phyloP scores from a whole-genome alignment of 2,329 filamentous ascomycete genomes.

The Stagonosporopsis cucurbitacearum region DNA sequence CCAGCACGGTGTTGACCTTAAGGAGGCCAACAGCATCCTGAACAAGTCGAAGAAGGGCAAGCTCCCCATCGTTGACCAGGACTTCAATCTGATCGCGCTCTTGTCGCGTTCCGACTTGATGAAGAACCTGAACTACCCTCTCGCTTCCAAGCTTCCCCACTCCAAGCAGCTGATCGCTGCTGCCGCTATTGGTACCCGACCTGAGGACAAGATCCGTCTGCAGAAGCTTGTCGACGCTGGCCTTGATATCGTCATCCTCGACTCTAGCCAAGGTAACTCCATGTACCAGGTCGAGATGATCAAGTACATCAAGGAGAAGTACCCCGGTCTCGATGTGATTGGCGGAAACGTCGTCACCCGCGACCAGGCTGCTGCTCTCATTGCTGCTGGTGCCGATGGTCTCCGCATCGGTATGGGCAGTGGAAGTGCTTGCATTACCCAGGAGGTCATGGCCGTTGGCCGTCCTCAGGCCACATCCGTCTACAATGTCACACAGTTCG shows the following conservation, averaged over 20 bases:
- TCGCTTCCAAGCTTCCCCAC: conserved; percentile 93
- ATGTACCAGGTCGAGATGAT: conserved; percentile 99
- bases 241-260: conserved; percentile 91
- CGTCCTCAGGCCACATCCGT: conserved; percentile 94
- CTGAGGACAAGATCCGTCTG: conserved; percentile 87
- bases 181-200: conserved; percentile 92
- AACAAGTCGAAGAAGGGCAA: conserved; percentile 98
- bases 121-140: conserved; percentile 97
- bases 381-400: conserved; percentile 93
- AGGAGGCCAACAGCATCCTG: conserved; percentile 91
- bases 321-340: conserved; percentile 88
- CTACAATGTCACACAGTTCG: conserved; percentile 87
- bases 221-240: conserved; percentile 91
- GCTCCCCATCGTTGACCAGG: conserved; percentile 85
- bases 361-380: conserved; percentile 90
- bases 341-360: conserved; percentile 98
- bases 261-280: conserved; percentile 97
- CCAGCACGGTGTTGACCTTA: conserved; percentile 77
- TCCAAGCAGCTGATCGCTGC: conserved; percentile 98
- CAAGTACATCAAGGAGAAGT: conserved; percentile 89
- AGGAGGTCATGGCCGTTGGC: conserved; percentile 99
- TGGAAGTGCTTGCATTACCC: conserved; percentile 96
- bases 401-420: conserved; percentile 99
- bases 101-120: conserved; percentile 79
- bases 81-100: conserved; percentile 71